phyloP scores from a whole-genome alignment of 192 early-diverging fungal species.

The Kappamyces sp. region DNA sequence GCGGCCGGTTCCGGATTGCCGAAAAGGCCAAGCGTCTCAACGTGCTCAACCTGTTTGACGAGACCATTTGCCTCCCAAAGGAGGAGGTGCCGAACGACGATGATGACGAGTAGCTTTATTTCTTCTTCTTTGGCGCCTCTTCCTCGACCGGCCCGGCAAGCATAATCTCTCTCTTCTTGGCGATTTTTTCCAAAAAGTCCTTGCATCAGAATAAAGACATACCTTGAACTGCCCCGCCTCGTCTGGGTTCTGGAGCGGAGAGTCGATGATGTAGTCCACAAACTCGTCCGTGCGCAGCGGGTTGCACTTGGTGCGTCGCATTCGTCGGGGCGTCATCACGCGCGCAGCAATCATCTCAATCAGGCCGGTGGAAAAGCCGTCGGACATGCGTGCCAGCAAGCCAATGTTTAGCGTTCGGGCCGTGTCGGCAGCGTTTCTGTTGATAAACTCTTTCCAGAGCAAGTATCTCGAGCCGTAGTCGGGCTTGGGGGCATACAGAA shows the following conservation, averaged over 20 bases:
- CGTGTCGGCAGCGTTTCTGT: slow-evolving; percentile 13
- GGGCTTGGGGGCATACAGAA: slow-evolving; percentile 36
- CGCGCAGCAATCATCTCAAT: slow-evolving; percentile 36
- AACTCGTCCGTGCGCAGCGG: slow-evolving; percentile 45
- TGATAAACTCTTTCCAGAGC: slow-evolving; percentile 42
- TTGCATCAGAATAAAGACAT: slow-evolving; percentile 16
- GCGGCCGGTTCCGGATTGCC: slow-evolving; percentile 36
- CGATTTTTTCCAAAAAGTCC: slow-evolving; percentile 50
- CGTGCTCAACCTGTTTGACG: slow-evolving; percentile 52
- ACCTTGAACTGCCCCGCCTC: slow-evolving; percentile 46
- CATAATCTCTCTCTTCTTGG: slow-evolving; percentile 37
- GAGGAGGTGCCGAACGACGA: not conserved
- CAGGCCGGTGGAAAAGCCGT: slow-evolving; percentile 37
- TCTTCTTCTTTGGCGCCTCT: slow-evolving; percentile 25
- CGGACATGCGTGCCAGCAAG: slow-evolving; percentile 42
- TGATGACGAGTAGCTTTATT: slow-evolving; percentile 19
- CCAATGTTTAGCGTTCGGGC: slow-evolving; percentile 34
- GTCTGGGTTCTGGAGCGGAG: slow-evolving; percentile 34
- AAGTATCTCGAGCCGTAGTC: slow-evolving; percentile 38
- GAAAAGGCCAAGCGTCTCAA: slow-evolving; percentile 27
- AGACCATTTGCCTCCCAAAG: slow-evolving; percentile 25
- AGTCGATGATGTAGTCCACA: slow-evolving; percentile 43
- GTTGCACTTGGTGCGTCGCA: slow-evolving; percentile 36
- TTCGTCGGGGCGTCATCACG: slow-evolving; percentile 38
- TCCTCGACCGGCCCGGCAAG: slow-evolving; percentile 38